These are phyloP conservation scores for Fraxinus platypoda DNA, from an alignment of 305 asterid genomes.

Conservation along the genomic window DNA sequence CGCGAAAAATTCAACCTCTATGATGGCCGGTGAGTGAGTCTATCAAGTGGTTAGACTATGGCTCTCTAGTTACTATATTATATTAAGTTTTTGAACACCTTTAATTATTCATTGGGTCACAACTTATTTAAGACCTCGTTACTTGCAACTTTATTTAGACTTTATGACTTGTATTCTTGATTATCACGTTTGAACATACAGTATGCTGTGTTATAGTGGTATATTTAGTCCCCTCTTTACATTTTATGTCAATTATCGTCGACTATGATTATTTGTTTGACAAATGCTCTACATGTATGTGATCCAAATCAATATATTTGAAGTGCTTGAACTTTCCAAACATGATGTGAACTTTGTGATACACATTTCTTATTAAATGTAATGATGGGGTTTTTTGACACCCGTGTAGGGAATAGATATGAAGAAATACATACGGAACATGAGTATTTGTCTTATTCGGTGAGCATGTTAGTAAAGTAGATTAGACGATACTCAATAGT, in stretches of 20 bases:
- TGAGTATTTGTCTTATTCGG: neutral
- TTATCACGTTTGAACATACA: constrained; percentile 21
- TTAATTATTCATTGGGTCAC: neutral
- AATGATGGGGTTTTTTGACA: constrained; percentile 22
- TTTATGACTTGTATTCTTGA: constrained; percentile 16
- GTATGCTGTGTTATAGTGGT: constrained; percentile 9
- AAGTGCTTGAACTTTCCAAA: neutral
- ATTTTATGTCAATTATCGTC: constrained; percentile 24
- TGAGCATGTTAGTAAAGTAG: neutral
- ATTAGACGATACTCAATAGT: neutral
- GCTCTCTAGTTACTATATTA: constrained; percentile 8
- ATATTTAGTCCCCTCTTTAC: constrained; percentile 13
- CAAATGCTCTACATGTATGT: constrained; percentile 19
- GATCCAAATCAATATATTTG: constrained; percentile 13
- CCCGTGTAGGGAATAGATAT: neutral
- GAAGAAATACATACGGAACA: neutral
- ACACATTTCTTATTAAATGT: constrained; percentile 11
- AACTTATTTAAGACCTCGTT: constrained; percentile 13
- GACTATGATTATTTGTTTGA: constrained; percentile 27
- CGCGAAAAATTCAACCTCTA: neutral
- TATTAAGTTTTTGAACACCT: neutral
- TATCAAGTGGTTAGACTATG: constrained; percentile 13
- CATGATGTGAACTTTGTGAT: constrained; percentile 19
- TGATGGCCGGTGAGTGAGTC: constrained; percentile 18
- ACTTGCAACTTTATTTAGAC: constrained; percentile 10